These are phyloP conservation scores for Psilocybe sp. DNA, from an alignment of 768 basidiomycete genomes.

Conservation along the genomic window DNA sequence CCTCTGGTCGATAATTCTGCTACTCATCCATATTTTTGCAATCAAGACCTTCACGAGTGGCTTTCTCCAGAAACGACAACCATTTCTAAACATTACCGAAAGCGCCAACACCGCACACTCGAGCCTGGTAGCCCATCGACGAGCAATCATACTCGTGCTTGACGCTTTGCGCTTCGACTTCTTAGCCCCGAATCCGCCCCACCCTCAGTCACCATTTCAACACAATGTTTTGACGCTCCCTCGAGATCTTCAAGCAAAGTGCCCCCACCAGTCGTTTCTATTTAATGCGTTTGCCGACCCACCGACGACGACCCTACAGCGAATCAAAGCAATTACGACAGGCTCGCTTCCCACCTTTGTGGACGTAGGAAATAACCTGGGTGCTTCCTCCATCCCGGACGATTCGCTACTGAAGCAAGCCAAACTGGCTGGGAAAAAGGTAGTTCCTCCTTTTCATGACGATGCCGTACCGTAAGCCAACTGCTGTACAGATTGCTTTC, in stretches of 20 bases:
- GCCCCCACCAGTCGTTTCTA: slow-evolving; percentile 76
- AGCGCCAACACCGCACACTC: slow-evolving; percentile 46
- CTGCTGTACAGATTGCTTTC: slow-evolving; percentile 58
- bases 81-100: slow-evolving; percentile 55
- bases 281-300: slow-evolving; percentile 92
- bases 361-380: slow-evolving; percentile 90
- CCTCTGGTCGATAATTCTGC: too few relatives aligned
- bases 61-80: slow-evolving; percentile 80
- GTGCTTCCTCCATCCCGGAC: slow-evolving; percentile 80
- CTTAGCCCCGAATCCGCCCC: slow-evolving; percentile 66
- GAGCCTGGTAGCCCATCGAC: slow-evolving; percentile 52
- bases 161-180: slow-evolving; percentile 96
- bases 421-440: slow-evolving; percentile 53
- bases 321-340: slow-evolving; percentile 92
- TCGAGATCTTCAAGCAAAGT: slow-evolving; percentile 54
- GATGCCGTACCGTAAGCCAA: slow-evolving; percentile 1
- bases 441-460: slow-evolving; percentile 21
- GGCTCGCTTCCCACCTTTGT: slow-evolving; percentile 95
- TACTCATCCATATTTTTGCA: slow-evolving; percentile 65
- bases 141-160: slow-evolving; percentile 83
- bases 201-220: slow-evolving; percentile 65
- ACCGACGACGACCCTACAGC: slow-evolving; percentile 91
- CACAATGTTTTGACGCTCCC: slow-evolving; percentile 86
- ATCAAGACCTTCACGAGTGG: slow-evolving; percentile 91
- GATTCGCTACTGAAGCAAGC: slow-evolving; percentile 86